Evolutionary conservation across 768 basidiomycete genomes (phyloP), one percentile per base, ranked within the genome.

Genomic region (Russula brevipes): DNA sequence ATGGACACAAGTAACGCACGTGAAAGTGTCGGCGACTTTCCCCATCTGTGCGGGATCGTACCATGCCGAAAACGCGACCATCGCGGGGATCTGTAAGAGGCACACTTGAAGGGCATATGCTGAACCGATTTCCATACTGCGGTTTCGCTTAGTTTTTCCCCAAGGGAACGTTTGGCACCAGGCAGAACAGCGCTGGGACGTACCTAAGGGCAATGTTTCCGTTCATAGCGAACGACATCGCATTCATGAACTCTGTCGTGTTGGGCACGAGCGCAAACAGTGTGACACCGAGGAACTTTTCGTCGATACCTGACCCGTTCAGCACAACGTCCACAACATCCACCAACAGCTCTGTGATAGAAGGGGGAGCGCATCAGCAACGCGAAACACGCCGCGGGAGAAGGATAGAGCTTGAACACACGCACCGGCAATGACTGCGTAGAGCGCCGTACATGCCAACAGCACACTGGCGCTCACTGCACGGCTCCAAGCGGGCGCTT

Each of bases 171-270:
- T 33, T 57, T n/a, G 52, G 38, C 35, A 8, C n/a, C 1, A 1
- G 3, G 31, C 4, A 46, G 44, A 17, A 53, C n/a, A 42, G 42
- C 1, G 33, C 11, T 39, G 30, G 36, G 5, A 66, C 83, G 54
- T 68, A 93, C 95, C 93, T 94, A 31, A 99, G 76, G 2, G 97
- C 93, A 66, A 99, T 99, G 72, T 98, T 98, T 6, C 89, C 96
- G 71, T 97, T 91, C 65, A 99, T 75, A 33, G 97, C 95, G 72
- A 99, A 99, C 3, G 94, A 96, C 64, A 98, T 94, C 54, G 97
- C 97, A 72, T 98, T 98, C 94, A 97, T 97, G 74, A 99, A 98
- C 75, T 99, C 97, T 2, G 97, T 98, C 4, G 95, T 97, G 72
- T 99, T 99, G 4, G 97, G 97, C 0, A 98, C 95, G 38, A 99